Evolutionary conservation across 331 rosid genomes (phyloP).

Genomic region (Quercus lobata): DNA sequence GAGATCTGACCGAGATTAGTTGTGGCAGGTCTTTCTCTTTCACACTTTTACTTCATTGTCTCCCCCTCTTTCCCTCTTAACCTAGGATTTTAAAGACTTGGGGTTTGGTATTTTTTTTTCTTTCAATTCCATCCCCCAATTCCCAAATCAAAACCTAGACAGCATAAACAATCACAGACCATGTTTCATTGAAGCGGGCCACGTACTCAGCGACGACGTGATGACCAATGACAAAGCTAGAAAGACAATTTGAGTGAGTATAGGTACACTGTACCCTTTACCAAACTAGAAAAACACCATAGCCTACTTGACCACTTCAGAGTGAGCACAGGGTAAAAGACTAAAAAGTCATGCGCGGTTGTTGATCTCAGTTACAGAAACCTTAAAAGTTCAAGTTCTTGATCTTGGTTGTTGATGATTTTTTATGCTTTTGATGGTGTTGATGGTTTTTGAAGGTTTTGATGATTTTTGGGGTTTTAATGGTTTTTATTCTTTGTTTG

Average conservation of each 20-base stretch:
- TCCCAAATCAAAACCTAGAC: background rate
- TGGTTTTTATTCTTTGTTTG: too few species aligned
- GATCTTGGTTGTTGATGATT: too few species aligned
- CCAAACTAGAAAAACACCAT: background rate
- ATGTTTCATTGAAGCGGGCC: too few species aligned
- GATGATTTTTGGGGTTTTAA: too few species aligned
- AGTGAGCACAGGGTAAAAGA: background rate
- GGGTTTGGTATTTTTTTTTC: background rate
- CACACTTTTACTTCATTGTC: background rate
- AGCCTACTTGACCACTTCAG: background rate
- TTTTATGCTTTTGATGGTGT: too few species aligned
- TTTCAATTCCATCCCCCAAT: too few species aligned
- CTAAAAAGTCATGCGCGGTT: background rate
- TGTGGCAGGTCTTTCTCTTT: background rate
- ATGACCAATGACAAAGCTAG: background rate
- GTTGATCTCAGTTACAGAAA: background rate
- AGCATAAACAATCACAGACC: too few species aligned
- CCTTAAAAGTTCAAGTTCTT: background rate
- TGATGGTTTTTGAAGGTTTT: too few species aligned
- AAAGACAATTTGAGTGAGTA: too few species aligned
- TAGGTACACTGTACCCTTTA: background rate
- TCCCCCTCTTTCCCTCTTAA: constrained; percentile 21
- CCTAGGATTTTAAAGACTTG: constrained; percentile 58
- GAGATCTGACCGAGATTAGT: too few species aligned
- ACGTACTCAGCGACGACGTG: constrained; percentile 8